phyloP scores from a whole-genome alignment of 2,329 filamentous ascomycete genomes.

The Alternaria metachromatica region DNA sequence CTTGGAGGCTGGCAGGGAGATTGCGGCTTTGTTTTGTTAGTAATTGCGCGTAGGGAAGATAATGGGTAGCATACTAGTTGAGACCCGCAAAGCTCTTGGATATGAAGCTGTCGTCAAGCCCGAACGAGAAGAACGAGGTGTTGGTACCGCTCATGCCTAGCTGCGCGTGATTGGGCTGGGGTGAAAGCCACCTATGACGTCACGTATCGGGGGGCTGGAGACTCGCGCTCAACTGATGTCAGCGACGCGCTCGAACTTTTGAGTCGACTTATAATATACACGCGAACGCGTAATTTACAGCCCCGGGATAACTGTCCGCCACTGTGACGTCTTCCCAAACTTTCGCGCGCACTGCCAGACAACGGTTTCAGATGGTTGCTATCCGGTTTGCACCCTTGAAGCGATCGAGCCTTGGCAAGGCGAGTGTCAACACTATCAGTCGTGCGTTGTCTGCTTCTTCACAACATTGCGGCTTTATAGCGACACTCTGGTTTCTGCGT shows the following conservation, averaged over 20 bases:
- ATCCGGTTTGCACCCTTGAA: conserved; percentile 41
- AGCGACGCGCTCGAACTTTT: background rate
- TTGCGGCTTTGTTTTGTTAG: conserved; percentile 32
- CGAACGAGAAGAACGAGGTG: conserved; percentile 46
- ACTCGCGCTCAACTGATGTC: background rate
- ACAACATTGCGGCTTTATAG: conserved; percentile 6
- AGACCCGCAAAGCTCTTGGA: conserved; percentile 41
- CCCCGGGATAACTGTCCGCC: background rate
- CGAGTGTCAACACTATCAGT: conserved; percentile 15
- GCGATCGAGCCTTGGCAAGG: conserved; percentile 38
- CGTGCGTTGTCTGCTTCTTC: conserved; percentile 8
- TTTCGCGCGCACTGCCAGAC: background rate
- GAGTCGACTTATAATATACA: background rate
- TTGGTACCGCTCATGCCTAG: conserved; percentile 34
- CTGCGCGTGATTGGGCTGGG: conserved; percentile 41
- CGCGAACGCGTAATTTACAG: background rate
- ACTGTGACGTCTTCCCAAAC: background rate
- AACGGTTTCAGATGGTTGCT: conserved; percentile 5
- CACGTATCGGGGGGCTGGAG: conserved; percentile 13
- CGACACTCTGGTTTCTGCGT: background rate
- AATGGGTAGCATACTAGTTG: conserved; percentile 32
- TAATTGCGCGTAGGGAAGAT: no score
- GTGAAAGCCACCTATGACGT: conserved; percentile 33
- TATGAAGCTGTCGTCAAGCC: conserved; percentile 41
- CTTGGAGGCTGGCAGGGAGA: conserved; percentile 34